phyloP scores from a whole-genome alignment of 2,329 filamentous ascomycete species.

The Magnaporthales sp. region DNA sequence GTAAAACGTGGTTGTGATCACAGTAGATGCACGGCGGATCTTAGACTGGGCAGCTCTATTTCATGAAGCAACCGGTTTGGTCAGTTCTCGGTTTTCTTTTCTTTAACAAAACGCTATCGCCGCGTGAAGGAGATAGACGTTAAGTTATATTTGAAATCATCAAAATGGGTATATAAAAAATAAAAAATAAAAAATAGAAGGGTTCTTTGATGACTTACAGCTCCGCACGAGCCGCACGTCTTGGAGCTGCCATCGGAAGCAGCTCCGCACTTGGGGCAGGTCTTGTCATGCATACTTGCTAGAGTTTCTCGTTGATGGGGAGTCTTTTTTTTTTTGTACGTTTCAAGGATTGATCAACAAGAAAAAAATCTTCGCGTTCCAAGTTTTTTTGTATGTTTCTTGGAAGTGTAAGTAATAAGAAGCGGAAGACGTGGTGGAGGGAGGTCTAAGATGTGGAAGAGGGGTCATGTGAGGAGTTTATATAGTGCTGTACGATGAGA shows the following conservation, averaged over 20 bases:
- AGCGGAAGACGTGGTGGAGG: no score
- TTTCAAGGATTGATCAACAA: neutral
- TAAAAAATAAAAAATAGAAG: no score
- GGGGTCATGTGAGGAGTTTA: neutral
- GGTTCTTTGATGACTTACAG: constrained; percentile 33
- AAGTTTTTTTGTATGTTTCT: no score
- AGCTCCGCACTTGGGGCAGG: constrained; percentile 50
- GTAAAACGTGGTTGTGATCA: neutral
- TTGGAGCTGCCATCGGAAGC: constrained; percentile 35
- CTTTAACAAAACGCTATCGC: no score
- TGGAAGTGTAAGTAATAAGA: no score
- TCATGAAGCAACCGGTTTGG: neutral
- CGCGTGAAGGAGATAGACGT: no score
- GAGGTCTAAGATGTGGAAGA: no score
- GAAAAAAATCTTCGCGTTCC: no score
- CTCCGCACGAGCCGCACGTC: constrained; percentile 47
- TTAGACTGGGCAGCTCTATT: constrained; percentile 5
- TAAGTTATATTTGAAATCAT: no score
- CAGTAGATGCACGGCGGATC: neutral
- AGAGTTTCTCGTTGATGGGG: constrained; percentile 7
- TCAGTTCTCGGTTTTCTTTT: no score
- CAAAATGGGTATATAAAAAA: no score
- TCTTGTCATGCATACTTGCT: constrained; percentile 29
- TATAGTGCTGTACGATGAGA: neutral
- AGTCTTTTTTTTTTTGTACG: neutral